Evolutionary conservation across 495 filamentous ascomycete species (phyloP).

Genomic region (Penicillium desertorum): DNA sequence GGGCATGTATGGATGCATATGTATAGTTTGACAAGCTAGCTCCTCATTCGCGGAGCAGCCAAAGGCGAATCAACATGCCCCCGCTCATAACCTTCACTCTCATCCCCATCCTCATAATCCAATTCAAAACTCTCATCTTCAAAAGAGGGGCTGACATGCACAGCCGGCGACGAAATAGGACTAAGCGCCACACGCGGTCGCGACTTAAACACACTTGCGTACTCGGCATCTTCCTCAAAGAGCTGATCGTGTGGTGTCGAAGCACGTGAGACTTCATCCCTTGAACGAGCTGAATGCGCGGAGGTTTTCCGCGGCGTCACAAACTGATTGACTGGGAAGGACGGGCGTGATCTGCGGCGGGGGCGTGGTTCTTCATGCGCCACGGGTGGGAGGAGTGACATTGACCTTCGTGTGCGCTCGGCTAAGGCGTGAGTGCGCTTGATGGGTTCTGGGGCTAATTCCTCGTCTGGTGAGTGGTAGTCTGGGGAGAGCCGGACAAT

Average conservation of each 20-base stretch:
- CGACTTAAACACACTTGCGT: constrained; percentile 83
- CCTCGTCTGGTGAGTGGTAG: constrained; percentile 7
- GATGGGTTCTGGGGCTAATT: constrained; percentile 25
- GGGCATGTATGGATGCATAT: background rate
- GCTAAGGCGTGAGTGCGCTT: constrained; percentile 49
- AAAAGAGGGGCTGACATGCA: constrained; percentile 37
- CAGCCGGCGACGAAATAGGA: constrained; percentile 62
- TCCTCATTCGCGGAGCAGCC: constrained; percentile 14
- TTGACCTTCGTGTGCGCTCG: constrained; percentile 78
- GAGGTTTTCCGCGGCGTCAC: constrained; percentile 50
- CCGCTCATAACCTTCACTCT: constrained; percentile 11
- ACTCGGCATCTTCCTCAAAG: constrained; percentile 68
- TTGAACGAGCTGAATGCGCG: constrained; percentile 9
- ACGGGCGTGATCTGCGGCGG: constrained; percentile 47
- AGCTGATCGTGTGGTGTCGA: constrained; percentile 58
- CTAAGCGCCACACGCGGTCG: constrained; percentile 76
- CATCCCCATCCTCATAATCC: constrained; percentile 19
- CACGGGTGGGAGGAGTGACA: constrained; percentile 57
- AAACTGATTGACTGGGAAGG: constrained; percentile 62
- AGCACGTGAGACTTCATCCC: constrained; percentile 27
- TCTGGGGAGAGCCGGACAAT: constrained; percentile 24
- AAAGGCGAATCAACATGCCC: constrained; percentile 26
- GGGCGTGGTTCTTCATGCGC: constrained; percentile 30
- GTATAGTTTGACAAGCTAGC: background rate
- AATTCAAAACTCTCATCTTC: constrained; percentile 37